Evolutionary conservation across 1,139 yeast genomes (phyloP).

Genomic region (Arxiozyma slooffiae): DNA sequence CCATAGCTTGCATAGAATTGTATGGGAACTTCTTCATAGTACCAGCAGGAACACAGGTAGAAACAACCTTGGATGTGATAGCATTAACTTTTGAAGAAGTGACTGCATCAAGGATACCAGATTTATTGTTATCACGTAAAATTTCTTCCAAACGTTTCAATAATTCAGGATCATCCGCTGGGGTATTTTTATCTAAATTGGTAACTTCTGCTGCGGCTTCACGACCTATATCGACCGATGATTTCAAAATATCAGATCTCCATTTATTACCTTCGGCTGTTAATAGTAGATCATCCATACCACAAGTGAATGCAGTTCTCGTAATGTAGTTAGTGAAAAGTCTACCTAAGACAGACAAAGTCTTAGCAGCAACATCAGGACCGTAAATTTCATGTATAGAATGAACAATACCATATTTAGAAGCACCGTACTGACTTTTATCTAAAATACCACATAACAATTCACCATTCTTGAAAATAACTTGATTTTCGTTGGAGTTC

Average conservation of each 20-base stretch:
- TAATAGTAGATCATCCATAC: constrained; percentile 96
- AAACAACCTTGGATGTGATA: constrained; percentile 85
- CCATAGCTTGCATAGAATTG: constrained; percentile 98
- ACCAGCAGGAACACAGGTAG: constrained; percentile 92
- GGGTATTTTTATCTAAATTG: constrained; percentile 52
- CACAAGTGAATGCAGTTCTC: constrained; percentile 94
- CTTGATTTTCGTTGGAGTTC: constrained; percentile 75
- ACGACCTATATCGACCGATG: constrained; percentile 75
- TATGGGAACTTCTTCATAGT: constrained; percentile 91
- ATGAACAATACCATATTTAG: constrained; percentile 94
- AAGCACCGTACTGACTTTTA: constrained; percentile 97
- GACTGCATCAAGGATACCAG: constrained; percentile 91
- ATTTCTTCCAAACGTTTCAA: constrained; percentile 86
- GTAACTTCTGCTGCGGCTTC: constrained; percentile 92
- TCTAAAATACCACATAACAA: constrained; percentile 86
- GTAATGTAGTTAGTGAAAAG: constrained; percentile 89
- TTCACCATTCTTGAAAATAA: constrained; percentile 77
- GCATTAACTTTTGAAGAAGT: constrained; percentile 88
- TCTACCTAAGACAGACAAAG: constrained; percentile 84
- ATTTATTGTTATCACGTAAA: constrained; percentile 82
- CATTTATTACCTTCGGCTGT: constrained; percentile 84
- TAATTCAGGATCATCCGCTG: constrained; percentile 63
- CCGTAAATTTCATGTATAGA: constrained; percentile 95
- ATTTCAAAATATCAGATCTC: constrained; percentile 73
- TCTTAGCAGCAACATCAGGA: constrained; percentile 78